Percentiles rank a stretch among this genome's conserved stretches.
phyloP scores from a whole-genome alignment of 2,329 filamentous ascomycete genomes.

The Xylaria digitata region DNA sequence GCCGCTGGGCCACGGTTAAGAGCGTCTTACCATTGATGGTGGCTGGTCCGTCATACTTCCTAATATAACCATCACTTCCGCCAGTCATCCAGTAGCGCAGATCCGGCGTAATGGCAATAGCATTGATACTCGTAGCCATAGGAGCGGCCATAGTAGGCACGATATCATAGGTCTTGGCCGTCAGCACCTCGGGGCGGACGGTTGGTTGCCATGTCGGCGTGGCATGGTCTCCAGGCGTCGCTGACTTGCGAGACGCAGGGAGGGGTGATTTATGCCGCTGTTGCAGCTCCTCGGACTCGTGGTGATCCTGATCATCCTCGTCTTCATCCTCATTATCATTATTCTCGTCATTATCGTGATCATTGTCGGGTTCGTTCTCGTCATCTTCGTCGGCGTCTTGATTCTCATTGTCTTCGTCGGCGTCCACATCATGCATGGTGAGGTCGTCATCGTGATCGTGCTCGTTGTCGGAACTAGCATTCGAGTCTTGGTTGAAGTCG shows the following conservation, averaged over 20 bases:
- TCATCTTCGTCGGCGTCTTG: slow-evolving; percentile 52
- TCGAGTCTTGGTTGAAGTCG: slow-evolving; percentile 54
- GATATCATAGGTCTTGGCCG: slow-evolving; percentile 88
- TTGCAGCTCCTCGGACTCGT: slow-evolving; percentile 51
- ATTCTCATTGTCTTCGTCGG: slow-evolving; percentile 44
- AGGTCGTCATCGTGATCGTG: slow-evolving; percentile 58
- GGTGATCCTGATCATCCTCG: slow-evolving; percentile 42
- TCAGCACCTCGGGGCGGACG: slow-evolving; percentile 81
- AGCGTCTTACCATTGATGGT: slow-evolving; percentile 95
- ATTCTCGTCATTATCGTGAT: slow-evolving; percentile 53
- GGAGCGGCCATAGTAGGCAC: slow-evolving; percentile 97
- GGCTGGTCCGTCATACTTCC: slow-evolving; percentile 95
- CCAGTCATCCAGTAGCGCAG: slow-evolving; percentile 95
- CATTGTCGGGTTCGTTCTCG: slow-evolving; percentile 51
- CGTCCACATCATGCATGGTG: slow-evolving; percentile 47
- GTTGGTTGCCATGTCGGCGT: slow-evolving; percentile 64
- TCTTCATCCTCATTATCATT: slow-evolving; percentile 54
- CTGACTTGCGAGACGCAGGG: slow-evolving; percentile 49
- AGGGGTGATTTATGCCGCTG: slow-evolving; percentile 51
- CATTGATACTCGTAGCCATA: slow-evolving; percentile 94
- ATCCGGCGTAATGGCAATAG: slow-evolving; percentile 90
- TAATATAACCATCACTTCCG: slow-evolving; percentile 92
- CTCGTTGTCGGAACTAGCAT: slow-evolving; percentile 59
- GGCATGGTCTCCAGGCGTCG: slow-evolving; percentile 47
- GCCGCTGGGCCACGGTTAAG: slow-evolving; percentile 92